Conservation (phyloP, 768 basidiomycete species). For the Amanita rubescens region DNA sequence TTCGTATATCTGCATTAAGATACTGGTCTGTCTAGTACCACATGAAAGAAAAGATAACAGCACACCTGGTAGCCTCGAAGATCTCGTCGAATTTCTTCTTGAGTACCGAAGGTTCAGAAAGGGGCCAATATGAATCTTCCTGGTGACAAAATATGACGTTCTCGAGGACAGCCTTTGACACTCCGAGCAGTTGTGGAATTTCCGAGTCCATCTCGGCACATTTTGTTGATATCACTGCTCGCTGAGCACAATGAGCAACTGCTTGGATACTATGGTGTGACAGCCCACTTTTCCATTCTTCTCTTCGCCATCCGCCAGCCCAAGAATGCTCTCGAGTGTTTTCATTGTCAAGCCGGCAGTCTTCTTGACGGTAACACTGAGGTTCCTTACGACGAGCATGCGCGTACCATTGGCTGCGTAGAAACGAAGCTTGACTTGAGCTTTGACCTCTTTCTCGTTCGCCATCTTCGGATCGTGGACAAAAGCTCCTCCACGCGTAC, state of each 20-base stretch:
- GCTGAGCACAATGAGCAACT: slow-evolving; percentile 32
- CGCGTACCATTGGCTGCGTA: slow-evolving; percentile 80
- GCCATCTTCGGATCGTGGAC: slow-evolving; percentile 99
- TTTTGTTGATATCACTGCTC: slow-evolving; percentile 90
- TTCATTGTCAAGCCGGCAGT: slow-evolving; percentile 94
- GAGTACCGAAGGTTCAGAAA: slow-evolving; percentile 80
- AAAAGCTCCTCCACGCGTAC: slow-evolving; percentile 97
- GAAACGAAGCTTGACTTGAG: slow-evolving; percentile 94
- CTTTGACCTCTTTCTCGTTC: slow-evolving; percentile 98
- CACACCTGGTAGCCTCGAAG: slow-evolving; percentile 92
- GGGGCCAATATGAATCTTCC: slow-evolving; percentile 97
- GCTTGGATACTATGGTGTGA: not conserved
- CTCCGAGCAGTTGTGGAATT: slow-evolving; percentile 88
- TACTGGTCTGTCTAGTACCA: not conserved
- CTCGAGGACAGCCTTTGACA: slow-evolving; percentile 96
- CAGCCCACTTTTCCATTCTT: slow-evolving; percentile 65
- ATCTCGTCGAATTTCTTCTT: slow-evolving; percentile 99
- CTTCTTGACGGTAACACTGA: slow-evolving; percentile 93
- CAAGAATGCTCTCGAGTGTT: slow-evolving; percentile 88
- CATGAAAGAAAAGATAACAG: slow-evolving; percentile 2
- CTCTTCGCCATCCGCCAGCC: slow-evolving; percentile 60
- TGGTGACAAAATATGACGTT: slow-evolving; percentile 99
- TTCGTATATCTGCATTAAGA: slow-evolving; percentile 75
- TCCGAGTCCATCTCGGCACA: slow-evolving; percentile 96
- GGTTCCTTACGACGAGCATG: slow-evolving; percentile 86